A percentile compares a stretch with the other conserved stretches of the same genome.
phyloP scores from a whole-genome alignment of 805 yeast genomes.

The Martiniozyma abietophila region DNA sequence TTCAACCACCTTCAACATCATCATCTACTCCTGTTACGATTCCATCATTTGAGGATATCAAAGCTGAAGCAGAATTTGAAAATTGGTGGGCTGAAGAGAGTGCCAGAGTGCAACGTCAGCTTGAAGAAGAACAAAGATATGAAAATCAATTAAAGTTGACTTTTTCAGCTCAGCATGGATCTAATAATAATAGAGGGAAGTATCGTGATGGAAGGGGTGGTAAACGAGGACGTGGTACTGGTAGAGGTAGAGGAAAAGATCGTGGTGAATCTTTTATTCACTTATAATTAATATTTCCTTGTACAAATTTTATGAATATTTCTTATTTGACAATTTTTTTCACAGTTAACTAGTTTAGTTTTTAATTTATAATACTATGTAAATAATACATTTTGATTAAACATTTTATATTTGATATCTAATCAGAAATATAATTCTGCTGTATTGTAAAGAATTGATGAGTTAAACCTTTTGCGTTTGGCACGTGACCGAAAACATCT shows the following conservation, averaged over 20 bases:
- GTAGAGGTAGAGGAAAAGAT: slow-evolving; percentile 2
- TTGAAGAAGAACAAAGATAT: slow-evolving; percentile 13
- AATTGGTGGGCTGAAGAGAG: slow-evolving; percentile 85
- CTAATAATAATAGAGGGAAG: not conserved
- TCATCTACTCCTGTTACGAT: not conserved
- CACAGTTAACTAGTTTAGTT: too few species aligned
- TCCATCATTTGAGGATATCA: slow-evolving; percentile 52
- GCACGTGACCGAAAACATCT: too few species aligned
- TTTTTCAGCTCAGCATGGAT: not conserved
- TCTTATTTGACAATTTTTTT: too few species aligned
- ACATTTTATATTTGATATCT: not conserved
- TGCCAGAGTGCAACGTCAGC: slow-evolving; percentile 44
- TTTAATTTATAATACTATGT: not conserved
- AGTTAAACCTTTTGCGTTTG: too few species aligned
- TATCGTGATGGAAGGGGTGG: slow-evolving; percentile 1
- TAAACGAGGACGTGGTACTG: not conserved
- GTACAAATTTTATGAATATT: too few species aligned
- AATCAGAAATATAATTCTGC: too few species aligned
- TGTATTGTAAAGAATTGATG: too few species aligned
- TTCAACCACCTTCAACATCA: not conserved
- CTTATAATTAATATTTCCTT: too few species aligned
- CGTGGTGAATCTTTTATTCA: too few species aligned
- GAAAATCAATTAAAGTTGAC: not conserved
- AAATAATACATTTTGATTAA: not conserved
- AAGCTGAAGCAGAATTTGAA: slow-evolving; percentile 76